Conservation (phyloP, 306 rosid genomes). For the Luffa aegyptiaca region DNA sequence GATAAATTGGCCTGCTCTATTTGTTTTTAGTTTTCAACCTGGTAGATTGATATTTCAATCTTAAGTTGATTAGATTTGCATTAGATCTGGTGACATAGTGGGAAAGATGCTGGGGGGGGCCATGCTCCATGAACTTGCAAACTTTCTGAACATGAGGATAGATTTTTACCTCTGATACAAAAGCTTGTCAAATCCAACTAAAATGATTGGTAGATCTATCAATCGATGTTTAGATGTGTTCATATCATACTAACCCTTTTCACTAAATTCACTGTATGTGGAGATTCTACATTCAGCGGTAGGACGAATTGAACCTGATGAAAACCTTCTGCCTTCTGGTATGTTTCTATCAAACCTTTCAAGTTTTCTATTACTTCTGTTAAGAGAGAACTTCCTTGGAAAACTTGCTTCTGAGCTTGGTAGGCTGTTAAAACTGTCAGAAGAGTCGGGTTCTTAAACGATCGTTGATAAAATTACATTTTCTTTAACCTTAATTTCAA, state of each 20-base stretch:
- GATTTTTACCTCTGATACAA: not conserved
- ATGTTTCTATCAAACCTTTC: not conserved
- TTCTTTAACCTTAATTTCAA: not conserved
- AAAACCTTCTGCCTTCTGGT: not conserved
- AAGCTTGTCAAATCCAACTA: conserved; percentile 12
- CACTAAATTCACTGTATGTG: not conserved
- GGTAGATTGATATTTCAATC: conserved; percentile 13
- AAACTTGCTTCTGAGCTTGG: not conserved
- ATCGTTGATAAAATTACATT: not conserved
- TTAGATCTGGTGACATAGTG: not conserved
- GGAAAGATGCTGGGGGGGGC: not conserved
- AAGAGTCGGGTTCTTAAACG: not conserved
- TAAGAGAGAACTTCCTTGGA: not conserved
- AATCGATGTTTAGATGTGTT: not conserved
- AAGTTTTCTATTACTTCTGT: not conserved
- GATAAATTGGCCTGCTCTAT: conserved; percentile 15
- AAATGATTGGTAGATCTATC: not conserved
- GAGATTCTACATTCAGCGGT: not conserved
- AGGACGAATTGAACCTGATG: not conserved
- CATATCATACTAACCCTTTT: not conserved
- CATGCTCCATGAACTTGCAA: conserved; percentile 3
- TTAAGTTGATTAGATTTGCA: conserved; percentile 13
- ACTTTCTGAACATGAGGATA: not conserved
- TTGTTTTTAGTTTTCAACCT: conserved; percentile 13
- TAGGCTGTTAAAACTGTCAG: not conserved